Base-by-base conservation (phyloP, 768 basidiomycete genomes). In the Termitomyces sp. region DNA sequence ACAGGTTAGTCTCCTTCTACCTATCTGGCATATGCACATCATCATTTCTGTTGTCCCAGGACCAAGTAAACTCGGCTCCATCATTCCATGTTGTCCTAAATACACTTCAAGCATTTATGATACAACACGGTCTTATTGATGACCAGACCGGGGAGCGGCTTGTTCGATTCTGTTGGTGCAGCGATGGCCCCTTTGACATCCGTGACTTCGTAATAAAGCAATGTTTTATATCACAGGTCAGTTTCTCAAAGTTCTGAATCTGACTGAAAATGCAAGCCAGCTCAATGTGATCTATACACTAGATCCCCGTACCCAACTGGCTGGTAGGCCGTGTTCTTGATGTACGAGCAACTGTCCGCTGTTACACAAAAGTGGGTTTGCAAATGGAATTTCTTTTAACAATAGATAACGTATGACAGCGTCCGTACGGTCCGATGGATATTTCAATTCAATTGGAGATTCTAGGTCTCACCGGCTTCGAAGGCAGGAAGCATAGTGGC, bases 201-300 rank as follows among this genome's bases (percentile, higher is more conserved):
- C 79, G 88, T 57, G 88, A 94, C 70, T 93, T 94, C 61, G 82
- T 93, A 53, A 84, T 90, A 46, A 94, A 94, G 68, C 91, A 94
- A 68, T 92, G 87, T 65, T 93, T 91, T 68, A 90, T 94, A 62
- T 93, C 91, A 46, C 82, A 85, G 68, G 88, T 86, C 52, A 59
- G 76, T 73, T 56, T n/a, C n/a, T n/a, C n/a, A n/a, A n/a, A n/a
- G 54, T 53, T 40, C 40, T 50, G n/a, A n/a, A n/a, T 22, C 20
- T 33, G 9, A 23, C 13, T 16, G 11, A 23, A 32, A 35, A 22
- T 15, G n/a, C n/a, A n/a, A n/a, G n/a, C n/a, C 9, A 32, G 1
- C 56, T 50, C 40, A 48, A 12, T 27, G 13, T n/a, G 35, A 48
- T 48, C 31, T 43, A 50, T 35, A 35, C 43, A 38, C 43, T 68